These are phyloP conservation scores for Phellopilus nigrolimitatus DNA, from an alignment of 1,284 basidiomycete genomes.

Conservation along the genomic window DNA sequence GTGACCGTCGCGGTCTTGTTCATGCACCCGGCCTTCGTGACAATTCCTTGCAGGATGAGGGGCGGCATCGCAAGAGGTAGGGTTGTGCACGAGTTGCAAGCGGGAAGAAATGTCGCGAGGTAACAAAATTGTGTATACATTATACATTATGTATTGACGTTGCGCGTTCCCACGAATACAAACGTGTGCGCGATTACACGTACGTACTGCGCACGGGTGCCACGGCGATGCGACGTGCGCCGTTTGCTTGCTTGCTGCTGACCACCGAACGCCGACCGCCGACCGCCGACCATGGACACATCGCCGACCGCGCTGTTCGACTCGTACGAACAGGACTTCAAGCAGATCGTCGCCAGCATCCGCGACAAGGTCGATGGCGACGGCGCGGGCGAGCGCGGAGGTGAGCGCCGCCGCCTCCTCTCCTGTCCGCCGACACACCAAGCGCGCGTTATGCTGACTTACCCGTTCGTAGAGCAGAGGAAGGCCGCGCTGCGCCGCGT, in stretches of 20 bases:
- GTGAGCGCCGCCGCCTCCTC: constrained; percentile 32
- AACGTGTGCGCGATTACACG: neutral
- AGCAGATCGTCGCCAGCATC: constrained; percentile 65
- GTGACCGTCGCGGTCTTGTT: constrained; percentile 77
- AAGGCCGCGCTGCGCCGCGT: constrained; percentile 81
- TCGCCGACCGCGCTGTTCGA: constrained; percentile 78
- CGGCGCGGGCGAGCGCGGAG: constrained; percentile 50
- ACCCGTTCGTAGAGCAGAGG: constrained; percentile 88
- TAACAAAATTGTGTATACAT: too few species aligned
- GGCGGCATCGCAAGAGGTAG: constrained; percentile 55
- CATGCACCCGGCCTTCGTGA: constrained; percentile 77
- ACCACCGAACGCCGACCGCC: too few species aligned
- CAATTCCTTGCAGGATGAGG: constrained; percentile 64
- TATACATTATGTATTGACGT: too few species aligned
- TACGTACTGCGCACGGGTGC: too few species aligned
- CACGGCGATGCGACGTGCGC: too few species aligned
- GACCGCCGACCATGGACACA: constrained; percentile 53
- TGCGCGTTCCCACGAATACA: constrained; percentile 10
- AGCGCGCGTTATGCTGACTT: neutral
- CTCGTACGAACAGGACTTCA: constrained; percentile 78
- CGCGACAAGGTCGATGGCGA: constrained; percentile 64
- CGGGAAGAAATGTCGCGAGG: neutral
- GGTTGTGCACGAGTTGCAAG: neutral
- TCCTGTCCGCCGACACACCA: neutral
- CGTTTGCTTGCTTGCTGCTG: too few species aligned